Evolutionary conservation across 2,329 filamentous ascomycete genomes (phyloP), one percentile per base, ranked within the genome.

Genomic region (Trichoderma cornu-damae): DNA sequence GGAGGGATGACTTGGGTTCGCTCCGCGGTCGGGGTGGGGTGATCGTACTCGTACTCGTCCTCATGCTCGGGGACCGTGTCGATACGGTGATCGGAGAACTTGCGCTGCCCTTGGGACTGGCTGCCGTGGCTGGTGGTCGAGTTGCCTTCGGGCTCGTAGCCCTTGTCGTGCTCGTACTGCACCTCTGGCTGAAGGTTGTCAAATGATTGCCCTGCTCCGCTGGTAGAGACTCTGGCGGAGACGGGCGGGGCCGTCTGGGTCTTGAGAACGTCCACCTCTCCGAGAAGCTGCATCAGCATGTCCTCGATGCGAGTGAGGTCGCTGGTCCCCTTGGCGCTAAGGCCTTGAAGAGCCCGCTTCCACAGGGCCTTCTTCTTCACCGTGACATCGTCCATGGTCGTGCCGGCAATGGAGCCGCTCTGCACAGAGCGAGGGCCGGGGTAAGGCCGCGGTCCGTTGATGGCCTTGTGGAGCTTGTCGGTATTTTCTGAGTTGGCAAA

Each of bases 341-440:
- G 78, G 3, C 92, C 92, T 69, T 95, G 93, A 49, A 99, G 78
- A n/a, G 94, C 94, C 61, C 93, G 86, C 66, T 88, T 89, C 75
- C 97, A 94, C n/a, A 99, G 83, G 68, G 90, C 96, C 73, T 90
- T 89, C 69, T 90, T 91, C 81, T 96, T 96, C 43, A 82, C 79
- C 20, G 86, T 78, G 20, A 77, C 66, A 57, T 85, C 82, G 37
- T 86, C 83, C 46, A 73, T 66, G 0, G 75, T 57, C 0, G 75
- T 80, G 47, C 80, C 80, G 4, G 78, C 74, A 61, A 83, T 79
- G 7, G 83, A 85, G 18, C 73, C 73, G 50, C 75, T 81, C 60
- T 82, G 80, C 24, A 83, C 65, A 3, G 82, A 84, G 59, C 87
- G 82, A 22, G 86, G 82, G 28, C 82, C 76, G 7, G 92, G 91